These are phyloP conservation scores for Fonsecaea erecta DNA, from an alignment of 2,329 filamentous ascomycete species.

Conservation along the genomic window DNA sequence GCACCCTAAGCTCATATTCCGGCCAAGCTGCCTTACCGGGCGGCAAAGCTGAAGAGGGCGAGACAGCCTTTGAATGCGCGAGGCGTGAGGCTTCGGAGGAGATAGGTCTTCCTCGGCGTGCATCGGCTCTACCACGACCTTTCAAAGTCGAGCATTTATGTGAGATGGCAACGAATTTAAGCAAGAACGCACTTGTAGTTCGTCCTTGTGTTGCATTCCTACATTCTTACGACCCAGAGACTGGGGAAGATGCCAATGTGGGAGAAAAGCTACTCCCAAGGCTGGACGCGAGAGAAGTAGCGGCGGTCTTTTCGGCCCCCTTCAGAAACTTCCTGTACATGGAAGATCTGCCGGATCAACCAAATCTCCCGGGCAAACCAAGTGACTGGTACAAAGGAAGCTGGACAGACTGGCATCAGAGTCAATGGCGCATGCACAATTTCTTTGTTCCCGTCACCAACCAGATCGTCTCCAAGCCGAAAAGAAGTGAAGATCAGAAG, in stretches of 20 bases:
- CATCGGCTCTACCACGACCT: slow-evolving; percentile 70
- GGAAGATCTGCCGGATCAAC: slow-evolving; percentile 58
- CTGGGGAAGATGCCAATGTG: slow-evolving; percentile 55
- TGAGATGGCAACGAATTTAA: slow-evolving; percentile 75
- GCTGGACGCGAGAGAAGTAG: slow-evolving; percentile 87
- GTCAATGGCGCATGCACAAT: slow-evolving; percentile 85
- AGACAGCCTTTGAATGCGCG: slow-evolving; percentile 75
- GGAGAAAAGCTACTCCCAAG: slow-evolving; percentile 76
- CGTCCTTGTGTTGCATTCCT: slow-evolving; percentile 79
- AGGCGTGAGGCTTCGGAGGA: slow-evolving; percentile 90
- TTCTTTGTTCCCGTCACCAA: slow-evolving; percentile 83
- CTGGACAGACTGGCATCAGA: slow-evolving; percentile 80
- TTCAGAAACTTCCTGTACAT: slow-evolving; percentile 79
- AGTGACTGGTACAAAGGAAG: slow-evolving; percentile 82
- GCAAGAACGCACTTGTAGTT: slow-evolving; percentile 73
- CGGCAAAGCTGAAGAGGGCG: slow-evolving; percentile 63
- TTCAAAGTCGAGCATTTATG: slow-evolving; percentile 89
- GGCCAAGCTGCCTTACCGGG: slow-evolving; percentile 87
- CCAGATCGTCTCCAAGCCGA: slow-evolving; percentile 69
- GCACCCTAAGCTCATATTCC: slow-evolving; percentile 66
- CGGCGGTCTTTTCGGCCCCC: slow-evolving; percentile 88
- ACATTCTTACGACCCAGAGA: slow-evolving; percentile 61
- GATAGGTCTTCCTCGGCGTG: slow-evolving; percentile 74
- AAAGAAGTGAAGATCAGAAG: slow-evolving; percentile 49
- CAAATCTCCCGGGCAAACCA: slow-evolving; percentile 49